These are phyloP conservation scores for Kodamaea neixiangensis DNA, from an alignment of 805 yeast genomes.

Conservation along the genomic window DNA sequence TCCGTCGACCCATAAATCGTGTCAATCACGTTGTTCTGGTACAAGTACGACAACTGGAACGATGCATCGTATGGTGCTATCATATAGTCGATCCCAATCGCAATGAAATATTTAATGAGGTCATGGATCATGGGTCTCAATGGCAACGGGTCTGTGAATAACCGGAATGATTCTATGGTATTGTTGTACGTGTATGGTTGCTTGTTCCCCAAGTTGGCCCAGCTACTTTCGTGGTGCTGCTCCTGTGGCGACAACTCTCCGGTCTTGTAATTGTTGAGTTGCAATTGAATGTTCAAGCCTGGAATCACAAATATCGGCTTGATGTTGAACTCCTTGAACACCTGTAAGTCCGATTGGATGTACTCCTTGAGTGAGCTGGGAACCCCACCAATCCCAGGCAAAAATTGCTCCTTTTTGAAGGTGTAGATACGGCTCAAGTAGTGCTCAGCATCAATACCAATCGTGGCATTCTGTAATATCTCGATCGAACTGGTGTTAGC, in stretches of 20 bases:
- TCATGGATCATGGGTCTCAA: constrained; percentile 53
- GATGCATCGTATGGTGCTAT: constrained; percentile 84
- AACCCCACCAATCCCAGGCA: constrained; percentile 80
- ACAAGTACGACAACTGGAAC: constrained; percentile 75
- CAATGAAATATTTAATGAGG: constrained; percentile 57
- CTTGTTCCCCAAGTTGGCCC: constrained; percentile 37
- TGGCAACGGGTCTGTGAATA: constrained; percentile 50
- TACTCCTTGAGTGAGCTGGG: constrained; percentile 61
- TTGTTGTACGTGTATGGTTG: constrained; percentile 22
- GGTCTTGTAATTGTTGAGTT: constrained; percentile 33
- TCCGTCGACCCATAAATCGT: constrained; percentile 87
- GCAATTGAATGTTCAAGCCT: constrained; percentile 56
- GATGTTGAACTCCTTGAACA: constrained; percentile 60
- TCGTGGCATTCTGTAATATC: constrained; percentile 60
- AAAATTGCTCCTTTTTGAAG: constrained; percentile 63
- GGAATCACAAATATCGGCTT: constrained; percentile 80
- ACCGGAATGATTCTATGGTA: constrained; percentile 51
- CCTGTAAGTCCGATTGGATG: constrained; percentile 62
- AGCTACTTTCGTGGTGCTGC: constrained; percentile 41
- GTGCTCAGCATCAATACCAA: constrained; percentile 85
- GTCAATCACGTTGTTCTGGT: constrained; percentile 58
- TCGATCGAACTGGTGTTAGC: constrained; percentile 64
- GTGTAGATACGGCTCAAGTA: constrained; percentile 65
- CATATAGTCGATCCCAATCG: constrained; percentile 59
- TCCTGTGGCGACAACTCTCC: constrained; percentile 41